Base-by-base conservation (phyloP, 2,329 filamentous ascomycete genomes). In the Celoporthe dispersa region DNA sequence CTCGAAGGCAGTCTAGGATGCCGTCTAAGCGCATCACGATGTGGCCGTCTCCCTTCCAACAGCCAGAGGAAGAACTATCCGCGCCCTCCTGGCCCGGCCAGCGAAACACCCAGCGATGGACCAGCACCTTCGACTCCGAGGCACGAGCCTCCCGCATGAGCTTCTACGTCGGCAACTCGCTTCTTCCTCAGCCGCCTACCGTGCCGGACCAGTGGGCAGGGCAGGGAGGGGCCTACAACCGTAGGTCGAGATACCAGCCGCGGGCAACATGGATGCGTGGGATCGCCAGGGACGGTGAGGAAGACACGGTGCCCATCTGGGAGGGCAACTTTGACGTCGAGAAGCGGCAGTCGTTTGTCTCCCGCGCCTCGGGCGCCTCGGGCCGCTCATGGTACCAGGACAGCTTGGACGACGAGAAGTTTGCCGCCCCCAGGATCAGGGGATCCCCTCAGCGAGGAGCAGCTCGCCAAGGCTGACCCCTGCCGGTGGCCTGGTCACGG, bases 61-160 rank as follows among this genome's bases (percentile, higher is more conserved):
- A 72, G 37, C 66, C 72, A 25, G 67, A 70, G 8, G 70, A 72
- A 39, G 41, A 69, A 3, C 37, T 35, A 25, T 53, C 68, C 59
- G 57, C 25, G 28, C 67, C 72, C 39, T 51, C 65, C 25, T 72
- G 70, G 70, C 69, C 73, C 0, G 69, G 72, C 22, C 64, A 71
- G 19, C 63, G 62, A 14, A 65, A 64, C 9, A 65, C 70, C 59
- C 67, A 72, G 39, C 62, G 72, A 65, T 74, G 73, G 72, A 74
- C 73, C n/a, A 69, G 69, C 35, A 73, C 53, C 4, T 74, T 73
- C 64, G 73, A 74, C 35, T 68, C 69, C 14, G 73, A 74, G 69
- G 73, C 71, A 19, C 71, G 71, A 62, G 73, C 73, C 55, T 68
- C 69, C 25, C 70, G 72, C 57, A 73, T 74, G 73, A 74, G 73